Conservation (phyloP, 805 yeast species). For the Millerozyma miso region DNA sequence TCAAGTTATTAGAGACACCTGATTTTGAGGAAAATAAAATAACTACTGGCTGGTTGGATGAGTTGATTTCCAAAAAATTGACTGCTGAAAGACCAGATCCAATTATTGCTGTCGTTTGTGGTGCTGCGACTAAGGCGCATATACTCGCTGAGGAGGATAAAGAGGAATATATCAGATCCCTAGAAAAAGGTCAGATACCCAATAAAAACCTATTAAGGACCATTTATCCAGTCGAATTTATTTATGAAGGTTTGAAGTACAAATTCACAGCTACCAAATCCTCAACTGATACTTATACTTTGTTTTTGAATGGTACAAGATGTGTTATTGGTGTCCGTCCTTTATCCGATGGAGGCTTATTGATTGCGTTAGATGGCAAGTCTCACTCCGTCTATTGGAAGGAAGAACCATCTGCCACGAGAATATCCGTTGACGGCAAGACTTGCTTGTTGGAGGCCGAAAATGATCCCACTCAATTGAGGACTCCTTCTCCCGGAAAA, state of each 20-base stretch:
- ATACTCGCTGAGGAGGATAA: conserved; percentile 68
- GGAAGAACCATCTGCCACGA: conserved; percentile 93
- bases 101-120: conserved; percentile 86
- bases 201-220: conserved; percentile 77
- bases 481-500: conserved; percentile 99
- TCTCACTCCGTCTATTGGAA: conserved; percentile 97
- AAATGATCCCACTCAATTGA: conserved; percentile 96
- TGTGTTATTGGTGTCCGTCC: conserved; percentile 81
- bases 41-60: conserved; percentile 99
- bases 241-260: conserved; percentile 89
- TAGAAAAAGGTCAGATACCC: conserved; percentile 95
- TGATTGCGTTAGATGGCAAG: conserved; percentile 83
- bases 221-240: conserved; percentile 88
- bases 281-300: conserved; percentile 75
- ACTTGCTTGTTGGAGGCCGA: conserved; percentile 92
- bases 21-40: conserved; percentile 95
- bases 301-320: conserved; percentile 91
- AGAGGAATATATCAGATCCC: conserved; percentile 64
- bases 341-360: conserved; percentile 92
- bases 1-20: conserved; percentile 91
- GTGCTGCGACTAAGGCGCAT: conserved; percentile 96
- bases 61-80: conserved; percentile 84
- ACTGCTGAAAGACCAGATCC: conserved; percentile 98
- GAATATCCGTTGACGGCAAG: conserved; percentile 91
- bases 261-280: conserved; percentile 95